These are phyloP conservation scores for Prunus mongolica DNA, from an alignment of 306 rosid species.

Conservation along the genomic window DNA sequence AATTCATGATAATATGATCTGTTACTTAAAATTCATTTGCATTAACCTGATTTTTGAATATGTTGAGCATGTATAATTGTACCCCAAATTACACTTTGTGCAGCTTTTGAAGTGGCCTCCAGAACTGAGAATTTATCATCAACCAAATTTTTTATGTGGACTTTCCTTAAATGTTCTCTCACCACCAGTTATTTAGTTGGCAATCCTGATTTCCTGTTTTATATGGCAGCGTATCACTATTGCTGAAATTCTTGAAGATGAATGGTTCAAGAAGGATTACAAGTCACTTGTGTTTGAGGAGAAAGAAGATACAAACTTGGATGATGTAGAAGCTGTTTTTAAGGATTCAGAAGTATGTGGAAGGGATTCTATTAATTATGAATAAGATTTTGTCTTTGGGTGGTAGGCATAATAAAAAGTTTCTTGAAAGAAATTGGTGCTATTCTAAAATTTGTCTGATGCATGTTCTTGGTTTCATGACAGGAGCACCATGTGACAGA, in stretches of 20 bases:
- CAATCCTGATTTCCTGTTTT: slow-evolving; percentile 22
- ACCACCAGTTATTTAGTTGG: slow-evolving; percentile 1
- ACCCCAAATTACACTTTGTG: neutral
- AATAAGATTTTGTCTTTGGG: neutral
- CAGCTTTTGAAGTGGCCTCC: neutral
- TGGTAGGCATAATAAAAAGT: neutral
- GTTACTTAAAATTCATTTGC: neutral
- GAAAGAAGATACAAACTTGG: slow-evolving; percentile 71
- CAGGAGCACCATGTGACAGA: slow-evolving; percentile 96
- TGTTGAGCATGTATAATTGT: neutral
- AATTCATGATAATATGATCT: too few species aligned
- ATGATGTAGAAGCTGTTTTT: slow-evolving; percentile 95
- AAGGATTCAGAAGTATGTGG: slow-evolving; percentile 85
- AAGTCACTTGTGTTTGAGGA: slow-evolving; percentile 85
- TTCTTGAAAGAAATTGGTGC: slow-evolving; percentile 9
- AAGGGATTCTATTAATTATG: neutral
- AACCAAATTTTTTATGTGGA: neutral
- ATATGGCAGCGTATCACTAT: slow-evolving; percentile 76
- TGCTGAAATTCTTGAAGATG: slow-evolving; percentile 71
- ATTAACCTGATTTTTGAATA: neutral
- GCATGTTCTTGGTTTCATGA: slow-evolving; percentile 19
- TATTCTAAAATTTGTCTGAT: neutral
- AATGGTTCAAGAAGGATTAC: slow-evolving; percentile 90
- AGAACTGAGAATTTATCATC: neutral
- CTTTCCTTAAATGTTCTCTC: neutral